phyloP scores from a whole-genome alignment of 2,329 filamentous ascomycete species.

The Pyrenochaeta sp. region DNA sequence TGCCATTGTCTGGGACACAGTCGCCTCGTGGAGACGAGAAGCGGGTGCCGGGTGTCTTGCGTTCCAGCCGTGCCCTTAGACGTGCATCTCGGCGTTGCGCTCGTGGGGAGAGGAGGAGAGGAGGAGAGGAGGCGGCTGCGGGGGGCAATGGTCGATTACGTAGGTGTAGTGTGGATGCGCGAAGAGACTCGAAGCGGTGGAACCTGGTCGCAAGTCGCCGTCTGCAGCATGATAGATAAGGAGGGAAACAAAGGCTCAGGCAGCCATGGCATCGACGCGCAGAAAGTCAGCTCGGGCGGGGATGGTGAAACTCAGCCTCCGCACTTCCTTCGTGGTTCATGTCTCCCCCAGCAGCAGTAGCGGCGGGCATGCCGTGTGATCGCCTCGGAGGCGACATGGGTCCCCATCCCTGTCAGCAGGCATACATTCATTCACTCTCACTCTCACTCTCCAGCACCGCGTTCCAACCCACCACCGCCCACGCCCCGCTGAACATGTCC shows the following conservation, averaged over 20 bases:
- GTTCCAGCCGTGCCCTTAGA: background rate
- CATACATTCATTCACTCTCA: slow-evolving; percentile 10
- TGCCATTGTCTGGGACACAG: slow-evolving; percentile 25
- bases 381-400: slow-evolving; percentile 6
- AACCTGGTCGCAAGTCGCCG: slow-evolving; percentile 3
- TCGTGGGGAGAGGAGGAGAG: background rate
- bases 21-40: background rate
- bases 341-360: slow-evolving; percentile 4
- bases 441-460: background rate
- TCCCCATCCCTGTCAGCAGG: slow-evolving; percentile 7
- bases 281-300: slow-evolving; percentile 1
- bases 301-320: slow-evolving; percentile 12
- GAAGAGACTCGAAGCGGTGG: background rate
- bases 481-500: slow-evolving; percentile 11
- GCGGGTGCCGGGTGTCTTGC: background rate
- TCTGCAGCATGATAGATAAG: slow-evolving; percentile 1
- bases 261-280: background rate
- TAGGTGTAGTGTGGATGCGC: slow-evolving; percentile 8
- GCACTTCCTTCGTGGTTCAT: background rate
- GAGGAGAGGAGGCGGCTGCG: slow-evolving; percentile 1
- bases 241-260: background rate
- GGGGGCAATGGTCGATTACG: slow-evolving; percentile 21
- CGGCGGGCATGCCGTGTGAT: slow-evolving; percentile 10
- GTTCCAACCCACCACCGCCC: background rate
- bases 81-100: slow-evolving; percentile 12